A percentile compares a stretch with the other conserved stretches of the same genome.
These are phyloP conservation scores for Anthostomella pinea DNA, from an alignment of 2,329 filamentous ascomycete genomes.

Conservation along the genomic window DNA sequence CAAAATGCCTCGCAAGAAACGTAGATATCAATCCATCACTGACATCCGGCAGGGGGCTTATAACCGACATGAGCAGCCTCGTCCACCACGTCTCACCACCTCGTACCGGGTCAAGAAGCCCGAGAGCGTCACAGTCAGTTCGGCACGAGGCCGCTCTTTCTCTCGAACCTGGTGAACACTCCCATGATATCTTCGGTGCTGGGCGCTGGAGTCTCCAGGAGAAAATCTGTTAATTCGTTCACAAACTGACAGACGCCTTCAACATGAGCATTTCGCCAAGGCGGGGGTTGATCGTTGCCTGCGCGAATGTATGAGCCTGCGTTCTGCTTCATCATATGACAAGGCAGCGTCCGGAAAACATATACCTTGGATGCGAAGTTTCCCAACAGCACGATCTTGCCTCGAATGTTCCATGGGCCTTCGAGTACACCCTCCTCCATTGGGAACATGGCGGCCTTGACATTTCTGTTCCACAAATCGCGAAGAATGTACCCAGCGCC, in stretches of 20 bases:
- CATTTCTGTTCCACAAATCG: constrained; percentile 14
- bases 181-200: constrained; percentile 8
- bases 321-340: not conserved
- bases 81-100: constrained; percentile 17
- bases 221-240: constrained; percentile 13
- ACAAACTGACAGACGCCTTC: constrained; percentile 15
- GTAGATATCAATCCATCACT: constrained; percentile 2
- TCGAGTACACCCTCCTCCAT: constrained; percentile 20
- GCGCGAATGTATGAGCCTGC: not conserved
- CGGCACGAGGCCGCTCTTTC: constrained; percentile 13
- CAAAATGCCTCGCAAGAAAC: constrained; percentile 3
- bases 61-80: constrained; percentile 1
- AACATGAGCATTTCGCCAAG: constrained; percentile 18
- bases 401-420: constrained; percentile 16
- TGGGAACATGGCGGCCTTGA: constrained; percentile 15
- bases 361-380: constrained; percentile 16
- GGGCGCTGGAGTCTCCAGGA: constrained; percentile 4
- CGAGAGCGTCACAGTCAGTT: constrained; percentile 7
- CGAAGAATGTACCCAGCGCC: constrained; percentile 12
- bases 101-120: constrained; percentile 15
- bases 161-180: constrained; percentile 15
- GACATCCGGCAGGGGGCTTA: constrained; percentile 3
- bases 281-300: constrained; percentile 17
- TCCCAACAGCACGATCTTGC: constrained; percentile 16
- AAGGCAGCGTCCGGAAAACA: not conserved